These are phyloP conservation scores for Volvox reticuliferus DNA, from an alignment of 139 green algal species.

Conservation along the genomic window DNA sequence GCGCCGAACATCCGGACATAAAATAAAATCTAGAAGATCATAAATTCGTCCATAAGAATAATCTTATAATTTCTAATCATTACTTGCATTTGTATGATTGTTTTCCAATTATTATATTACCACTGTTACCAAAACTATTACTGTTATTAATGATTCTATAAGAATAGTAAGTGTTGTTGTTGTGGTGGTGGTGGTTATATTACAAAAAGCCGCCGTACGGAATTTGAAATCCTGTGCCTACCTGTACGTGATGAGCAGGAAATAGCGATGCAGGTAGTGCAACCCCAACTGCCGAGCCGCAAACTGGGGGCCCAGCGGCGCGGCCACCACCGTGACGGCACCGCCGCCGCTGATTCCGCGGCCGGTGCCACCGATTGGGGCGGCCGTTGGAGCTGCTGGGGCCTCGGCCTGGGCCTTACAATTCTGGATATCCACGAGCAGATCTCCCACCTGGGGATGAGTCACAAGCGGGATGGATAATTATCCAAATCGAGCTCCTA, in stretches of 20 bases:
- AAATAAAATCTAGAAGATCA: no score
- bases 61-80: no score
- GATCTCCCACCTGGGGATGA: slow-evolving; percentile 63
- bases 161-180: no score
- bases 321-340: neutral
- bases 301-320: slow-evolving; percentile 42
- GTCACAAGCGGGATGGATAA: neutral
- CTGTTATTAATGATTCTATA: no score
- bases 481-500: neutral
- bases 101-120: neutral
- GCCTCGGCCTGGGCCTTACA: slow-evolving; percentile 56
- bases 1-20: no score
- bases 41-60: no score
- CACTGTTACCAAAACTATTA: no score
- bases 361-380: neutral
- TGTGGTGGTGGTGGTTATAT: no score
- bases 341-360: neutral
- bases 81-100: neutral
- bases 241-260: slow-evolving; percentile 87
- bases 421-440: slow-evolving; percentile 78
- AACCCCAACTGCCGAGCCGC: slow-evolving; percentile 85
- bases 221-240: neutral
- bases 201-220: neutral
- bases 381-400: neutral
- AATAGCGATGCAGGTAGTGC: slow-evolving; percentile 95